Conservation (phyloP, 352 stramenopile genomes). For the Pelagophyceae sp. region DNA sequence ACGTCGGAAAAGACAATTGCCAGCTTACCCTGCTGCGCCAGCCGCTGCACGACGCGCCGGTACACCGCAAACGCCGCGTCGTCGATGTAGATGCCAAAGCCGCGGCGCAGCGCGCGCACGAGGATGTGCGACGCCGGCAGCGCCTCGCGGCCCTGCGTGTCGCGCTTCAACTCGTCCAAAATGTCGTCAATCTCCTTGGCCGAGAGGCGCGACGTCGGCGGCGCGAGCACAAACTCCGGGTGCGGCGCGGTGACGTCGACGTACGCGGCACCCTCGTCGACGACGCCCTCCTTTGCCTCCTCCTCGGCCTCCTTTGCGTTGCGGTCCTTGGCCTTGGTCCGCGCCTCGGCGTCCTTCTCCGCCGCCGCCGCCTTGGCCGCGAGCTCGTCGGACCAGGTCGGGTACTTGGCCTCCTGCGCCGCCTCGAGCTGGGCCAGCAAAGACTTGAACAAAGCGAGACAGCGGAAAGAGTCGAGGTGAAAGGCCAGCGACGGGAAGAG, state of each 20-base stretch:
- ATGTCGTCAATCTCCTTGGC: conserved; percentile 76
- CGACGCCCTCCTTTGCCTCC: conserved; percentile 78
- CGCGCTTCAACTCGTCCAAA: conserved; percentile 58
- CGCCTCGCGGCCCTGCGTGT: conserved; percentile 9
- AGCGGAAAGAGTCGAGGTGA: conserved; percentile 69
- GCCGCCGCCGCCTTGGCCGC: conserved; percentile 52
- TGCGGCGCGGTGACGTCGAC: conserved; percentile 92
- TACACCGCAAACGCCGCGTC: conserved; percentile 88
- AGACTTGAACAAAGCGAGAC: conserved; percentile 70
- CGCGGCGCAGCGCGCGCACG: conserved; percentile 76
- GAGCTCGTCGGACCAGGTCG: conserved; percentile 58
- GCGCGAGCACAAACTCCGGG: conserved; percentile 91
- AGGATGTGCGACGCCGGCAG: conserved; percentile 44
- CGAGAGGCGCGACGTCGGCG: conserved; percentile 79
- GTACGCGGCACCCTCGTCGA: conserved; percentile 83
- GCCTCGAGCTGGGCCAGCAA: conserved; percentile 55
- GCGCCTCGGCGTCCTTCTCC: conserved; percentile 56
- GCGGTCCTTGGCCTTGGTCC: conserved; percentile 56
- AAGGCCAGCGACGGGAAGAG: conserved; percentile 68
- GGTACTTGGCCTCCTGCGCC: conserved; percentile 58
- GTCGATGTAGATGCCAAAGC: conserved; percentile 97
- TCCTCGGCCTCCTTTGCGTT: conserved; percentile 89
- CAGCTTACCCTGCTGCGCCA: conserved; percentile 89
- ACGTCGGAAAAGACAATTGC: conserved; percentile 95
- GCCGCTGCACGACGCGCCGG: conserved; percentile 85